Evolutionary conservation across 176 grass and related monocot species (phyloP), one percentile per base, ranked within the genome.

Genomic region (Guadua angustifolia): DNA sequence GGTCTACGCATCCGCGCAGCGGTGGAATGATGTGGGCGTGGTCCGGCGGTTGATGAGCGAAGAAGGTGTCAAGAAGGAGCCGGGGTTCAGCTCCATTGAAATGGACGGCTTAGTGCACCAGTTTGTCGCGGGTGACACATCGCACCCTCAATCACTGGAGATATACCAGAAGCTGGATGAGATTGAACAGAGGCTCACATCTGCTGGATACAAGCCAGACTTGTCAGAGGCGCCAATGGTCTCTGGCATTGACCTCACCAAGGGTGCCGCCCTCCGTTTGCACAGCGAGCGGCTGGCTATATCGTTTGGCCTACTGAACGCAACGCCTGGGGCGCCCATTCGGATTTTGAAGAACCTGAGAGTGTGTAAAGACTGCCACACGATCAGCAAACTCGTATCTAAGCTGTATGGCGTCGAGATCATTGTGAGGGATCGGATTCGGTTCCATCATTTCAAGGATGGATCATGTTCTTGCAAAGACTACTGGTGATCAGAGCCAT

Each of bases 361-460:
- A 78, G 87, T 98, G 14, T 95, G 93, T 76, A 92, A 91, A 84
- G 96, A 94, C 40, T 95, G 96, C 72, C 96, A 92, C 72, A 88
- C 91, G 4, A 93, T 92, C 79, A 95, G 71, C 60, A 98, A 98
- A 73, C 85, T 98, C 47, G 69, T 95, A 62, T 93, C 95, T 0
- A 79, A 73, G 72, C 67, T 95, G 10, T 95, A 93, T 10, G 52
- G 75, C 7, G 85, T 94, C 0, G 95, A 95, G 71, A 98, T 95
- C 81, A 83, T 98, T 2, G 89, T 98, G 50, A 87, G 93, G 45
- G 93, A 98, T 74, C 83, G 95, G 50, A 95, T 93, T 71, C 88
- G 93, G 9, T 98, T 95, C 73, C 95, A 95, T 69, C 92, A 95
- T 52, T 98, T 98, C 75, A 98, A 76, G 71, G 89, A 93, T 74